Percentiles rank a stretch among this genome's conserved stretches.
Conservation (phyloP, 495 filamentous ascomycete genomes). For the Oidiodendron maius region DNA sequence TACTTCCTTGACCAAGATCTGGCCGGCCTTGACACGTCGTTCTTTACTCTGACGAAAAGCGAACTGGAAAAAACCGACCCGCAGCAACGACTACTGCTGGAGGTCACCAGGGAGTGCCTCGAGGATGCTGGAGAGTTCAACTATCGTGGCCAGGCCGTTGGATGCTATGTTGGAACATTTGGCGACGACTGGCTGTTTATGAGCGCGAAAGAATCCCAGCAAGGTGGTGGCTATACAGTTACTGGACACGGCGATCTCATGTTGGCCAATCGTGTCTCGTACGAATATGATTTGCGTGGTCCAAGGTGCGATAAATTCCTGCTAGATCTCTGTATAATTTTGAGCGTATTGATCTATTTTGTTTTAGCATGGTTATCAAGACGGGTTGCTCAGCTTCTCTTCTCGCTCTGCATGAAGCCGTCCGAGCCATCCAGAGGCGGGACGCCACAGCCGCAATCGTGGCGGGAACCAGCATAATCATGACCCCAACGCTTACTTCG, state of each 20-base stretch:
- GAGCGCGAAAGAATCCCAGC: slow-evolving; percentile 28
- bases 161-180: slow-evolving; percentile 29
- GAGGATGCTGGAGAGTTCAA: slow-evolving; percentile 42
- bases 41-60: slow-evolving; percentile 49
- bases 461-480: slow-evolving; percentile 5
- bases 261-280: slow-evolving; percentile 53
- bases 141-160: slow-evolving; percentile 18
- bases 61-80: slow-evolving; percentile 55
- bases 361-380: slow-evolving; percentile 60
- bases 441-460: slow-evolving; percentile 5
- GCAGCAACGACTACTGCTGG: slow-evolving; percentile 47
- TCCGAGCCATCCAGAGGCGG: neutral
- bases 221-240: slow-evolving; percentile 20
- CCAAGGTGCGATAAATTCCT: slow-evolving; percentile 25
- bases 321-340: neutral
- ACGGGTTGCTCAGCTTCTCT: slow-evolving; percentile 71
- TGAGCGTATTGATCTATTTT: neutral
- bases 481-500: slow-evolving; percentile 1
- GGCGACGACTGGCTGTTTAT: slow-evolving; percentile 28
- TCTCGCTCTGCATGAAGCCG: neutral
- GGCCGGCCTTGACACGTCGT: slow-evolving; percentile 47
- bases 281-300: slow-evolving; percentile 49
- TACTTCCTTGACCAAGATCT: slow-evolving; percentile 45
- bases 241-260: slow-evolving; percentile 40
- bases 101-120: slow-evolving; percentile 48